phyloP scores from a whole-genome alignment of 208 protist genomes.

The Polymyxa betae region DNA sequence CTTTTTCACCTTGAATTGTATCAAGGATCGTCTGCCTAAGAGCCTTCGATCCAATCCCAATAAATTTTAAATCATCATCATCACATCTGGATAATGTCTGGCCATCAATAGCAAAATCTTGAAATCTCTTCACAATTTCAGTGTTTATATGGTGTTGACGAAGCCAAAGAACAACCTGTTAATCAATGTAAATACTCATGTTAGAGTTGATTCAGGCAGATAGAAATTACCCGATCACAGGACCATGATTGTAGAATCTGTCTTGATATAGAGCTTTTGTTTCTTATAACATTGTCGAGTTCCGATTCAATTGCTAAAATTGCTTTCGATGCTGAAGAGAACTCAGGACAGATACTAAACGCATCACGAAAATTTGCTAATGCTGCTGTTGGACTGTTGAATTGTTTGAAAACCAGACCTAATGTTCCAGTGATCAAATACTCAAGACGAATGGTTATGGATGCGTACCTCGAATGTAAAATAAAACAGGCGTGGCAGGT shows the following conservation, averaged over 20 bases:
- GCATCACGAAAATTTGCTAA: conserved; percentile 30
- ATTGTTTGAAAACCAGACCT: neutral
- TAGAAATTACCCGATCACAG: neutral
- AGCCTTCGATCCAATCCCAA: neutral
- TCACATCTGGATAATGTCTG: neutral
- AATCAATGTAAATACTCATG: neutral
- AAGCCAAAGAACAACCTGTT: neutral
- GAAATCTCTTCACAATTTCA: neutral
- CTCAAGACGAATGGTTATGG: neutral
- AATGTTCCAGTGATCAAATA: neutral
- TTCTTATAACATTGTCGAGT: too few relatives aligned
- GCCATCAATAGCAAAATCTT: conserved; percentile 36
- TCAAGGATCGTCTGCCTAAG: neutral
- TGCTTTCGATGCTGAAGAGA: neutral
- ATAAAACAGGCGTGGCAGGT: neutral
- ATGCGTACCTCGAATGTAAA: neutral
- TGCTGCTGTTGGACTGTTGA: neutral
- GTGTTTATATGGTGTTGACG: neutral
- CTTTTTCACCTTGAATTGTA: neutral
- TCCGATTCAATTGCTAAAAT: neutral
- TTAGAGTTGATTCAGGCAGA: neutral
- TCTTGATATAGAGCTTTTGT: too few relatives aligned
- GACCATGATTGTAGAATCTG: conserved; percentile 9
- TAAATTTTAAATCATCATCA: neutral
- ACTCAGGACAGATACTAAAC: neutral